These are phyloP conservation scores for Cymbopogon flexuosus DNA, from an alignment of 202 grass and related monocot species.

Conservation along the genomic window DNA sequence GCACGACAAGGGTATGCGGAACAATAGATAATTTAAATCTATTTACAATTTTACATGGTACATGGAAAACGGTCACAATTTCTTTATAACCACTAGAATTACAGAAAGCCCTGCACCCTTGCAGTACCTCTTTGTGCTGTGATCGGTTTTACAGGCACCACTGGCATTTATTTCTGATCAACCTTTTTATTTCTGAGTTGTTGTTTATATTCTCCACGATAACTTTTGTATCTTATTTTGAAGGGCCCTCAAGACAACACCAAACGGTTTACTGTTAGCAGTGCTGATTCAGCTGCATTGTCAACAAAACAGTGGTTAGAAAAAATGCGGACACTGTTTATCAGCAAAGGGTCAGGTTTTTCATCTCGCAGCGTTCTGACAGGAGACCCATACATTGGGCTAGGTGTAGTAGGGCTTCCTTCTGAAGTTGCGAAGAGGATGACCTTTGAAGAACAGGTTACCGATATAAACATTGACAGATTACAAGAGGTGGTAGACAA, in stretches of 20 bases:
- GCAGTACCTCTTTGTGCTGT: background rate
- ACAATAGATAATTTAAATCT: background rate
- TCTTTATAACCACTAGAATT: background rate
- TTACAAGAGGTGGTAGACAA: slow-evolving; percentile 80
- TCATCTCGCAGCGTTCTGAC: slow-evolving; percentile 90
- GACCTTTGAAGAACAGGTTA: slow-evolving; percentile 96
- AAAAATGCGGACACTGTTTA: slow-evolving; percentile 84
- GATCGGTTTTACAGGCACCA: background rate
- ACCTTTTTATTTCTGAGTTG: background rate
- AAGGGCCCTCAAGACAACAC: slow-evolving; percentile 78
- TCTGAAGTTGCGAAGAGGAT: slow-evolving; percentile 89
- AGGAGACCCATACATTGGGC: slow-evolving; percentile 75
- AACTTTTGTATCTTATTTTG: slow-evolving; percentile 31
- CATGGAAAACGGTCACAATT: background rate
- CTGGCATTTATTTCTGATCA: slow-evolving; percentile 27
- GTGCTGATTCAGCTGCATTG: slow-evolving; percentile 43
- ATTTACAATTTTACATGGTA: slow-evolving; percentile 14
- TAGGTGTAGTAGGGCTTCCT: slow-evolving; percentile 77
- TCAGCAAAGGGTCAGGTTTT: slow-evolving; percentile 91
- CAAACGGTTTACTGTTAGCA: slow-evolving; percentile 52
- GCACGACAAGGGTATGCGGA: slow-evolving; percentile 70
- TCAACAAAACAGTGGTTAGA: slow-evolving; percentile 88
- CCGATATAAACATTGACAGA: slow-evolving; percentile 51
- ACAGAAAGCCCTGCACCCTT: background rate
- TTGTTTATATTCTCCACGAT: slow-evolving; percentile 21